Evolutionary conservation across 164 flowering plant genomes (phyloP).

Genomic region (Chimonanthus salicifolius): DNA sequence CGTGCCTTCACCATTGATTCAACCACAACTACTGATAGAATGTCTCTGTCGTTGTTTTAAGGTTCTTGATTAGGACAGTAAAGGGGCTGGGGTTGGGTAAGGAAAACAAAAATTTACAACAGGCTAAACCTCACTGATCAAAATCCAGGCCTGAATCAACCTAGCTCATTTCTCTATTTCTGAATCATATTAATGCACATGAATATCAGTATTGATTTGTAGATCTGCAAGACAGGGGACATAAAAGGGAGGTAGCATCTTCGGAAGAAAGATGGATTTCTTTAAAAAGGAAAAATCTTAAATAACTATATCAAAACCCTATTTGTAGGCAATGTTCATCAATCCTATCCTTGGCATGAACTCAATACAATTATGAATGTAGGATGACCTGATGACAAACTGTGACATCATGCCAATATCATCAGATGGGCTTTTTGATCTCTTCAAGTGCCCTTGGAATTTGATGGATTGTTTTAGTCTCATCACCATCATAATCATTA

Average conservation of each 20-base stretch:
- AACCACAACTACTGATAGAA: not conserved
- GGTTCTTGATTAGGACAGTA: not conserved
- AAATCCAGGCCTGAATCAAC: not conserved
- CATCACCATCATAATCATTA: no score
- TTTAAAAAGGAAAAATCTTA: no score
- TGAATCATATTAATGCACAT: not conserved
- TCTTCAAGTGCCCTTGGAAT: not conserved
- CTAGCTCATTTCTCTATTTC: not conserved
- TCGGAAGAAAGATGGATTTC: not conserved
- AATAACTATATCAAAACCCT: not conserved
- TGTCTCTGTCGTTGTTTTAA: not conserved
- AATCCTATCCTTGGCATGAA: not conserved
- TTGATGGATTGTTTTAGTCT: not conserved
- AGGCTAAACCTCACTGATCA: not conserved
- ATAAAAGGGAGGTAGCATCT: not conserved
- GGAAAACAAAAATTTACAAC: not conserved
- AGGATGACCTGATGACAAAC: not conserved
- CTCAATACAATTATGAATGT: not conserved
- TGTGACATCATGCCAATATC: not conserved
- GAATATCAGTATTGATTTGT: not conserved
- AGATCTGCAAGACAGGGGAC: not conserved
- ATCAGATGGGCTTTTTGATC: not conserved
- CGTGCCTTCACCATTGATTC: not conserved
- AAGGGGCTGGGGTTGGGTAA: not conserved
- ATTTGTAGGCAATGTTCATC: not conserved